Conservation (phyloP, 345 rosid genomes). For the Eucalyptus tenuipes region DNA sequence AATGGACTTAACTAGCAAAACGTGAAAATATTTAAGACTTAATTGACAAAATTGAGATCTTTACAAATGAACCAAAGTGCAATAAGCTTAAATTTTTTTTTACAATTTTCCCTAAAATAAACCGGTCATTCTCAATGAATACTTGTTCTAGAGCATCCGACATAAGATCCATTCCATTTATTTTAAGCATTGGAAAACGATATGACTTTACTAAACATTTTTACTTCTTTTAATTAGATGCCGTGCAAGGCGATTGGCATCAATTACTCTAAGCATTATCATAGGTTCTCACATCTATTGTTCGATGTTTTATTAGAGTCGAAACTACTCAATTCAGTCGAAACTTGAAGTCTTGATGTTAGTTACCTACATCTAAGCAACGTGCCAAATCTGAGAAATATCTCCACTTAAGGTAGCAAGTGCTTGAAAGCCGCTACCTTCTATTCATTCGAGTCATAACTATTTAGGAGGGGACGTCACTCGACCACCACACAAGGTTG, state of each 20-base stretch:
- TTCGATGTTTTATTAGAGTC: not conserved
- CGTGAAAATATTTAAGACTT: accelerated
- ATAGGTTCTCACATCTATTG: accelerated
- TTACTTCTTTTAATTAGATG: accelerated
- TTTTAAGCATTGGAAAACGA: not conserved
- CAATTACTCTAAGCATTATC: accelerated
- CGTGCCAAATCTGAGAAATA: accelerated
- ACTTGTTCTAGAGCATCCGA: accelerated
- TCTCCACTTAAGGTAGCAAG: not conserved
- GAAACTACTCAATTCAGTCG: accelerated
- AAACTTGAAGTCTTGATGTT: not conserved
- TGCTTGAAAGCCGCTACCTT: not conserved
- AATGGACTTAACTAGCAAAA: accelerated
- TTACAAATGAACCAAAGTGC: too few species aligned
- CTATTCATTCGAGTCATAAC: not conserved
- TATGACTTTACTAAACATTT: not conserved
- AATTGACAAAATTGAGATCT: accelerated
- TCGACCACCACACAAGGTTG: accelerated
- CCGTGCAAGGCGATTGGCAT: accelerated
- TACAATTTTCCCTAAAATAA: too few species aligned
- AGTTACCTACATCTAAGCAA: not conserved
- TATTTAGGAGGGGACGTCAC: accelerated
- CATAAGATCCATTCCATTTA: not conserved
- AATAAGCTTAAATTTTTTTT: too few species aligned
- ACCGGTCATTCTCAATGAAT: accelerated